Evolutionary conservation across 176 grass and related monocot species (phyloP), one percentile per base, ranked within the genome.

Genomic region (Ananas comosus): DNA sequence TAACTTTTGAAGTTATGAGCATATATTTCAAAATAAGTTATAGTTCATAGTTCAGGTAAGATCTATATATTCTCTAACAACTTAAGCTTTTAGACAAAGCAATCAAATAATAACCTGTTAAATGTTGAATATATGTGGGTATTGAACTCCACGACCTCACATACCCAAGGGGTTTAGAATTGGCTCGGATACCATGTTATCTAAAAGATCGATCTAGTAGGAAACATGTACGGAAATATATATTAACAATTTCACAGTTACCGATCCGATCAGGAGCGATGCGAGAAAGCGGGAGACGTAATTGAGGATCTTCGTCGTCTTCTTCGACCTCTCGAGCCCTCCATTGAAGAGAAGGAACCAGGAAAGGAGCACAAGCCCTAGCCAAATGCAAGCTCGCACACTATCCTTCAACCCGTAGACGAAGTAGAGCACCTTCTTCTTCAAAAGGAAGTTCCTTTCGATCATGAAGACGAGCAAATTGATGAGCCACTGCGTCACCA

Each of bases 371-470:
- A 93, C 81, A 25, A 92, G 79, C 3, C 52, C 72, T 5, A 99
- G 28, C 94, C 94, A 99, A 75, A 93, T 71, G 72, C 79, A 92
- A 64, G 85, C 80, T 65, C 86, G 89, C 25, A 90, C 85, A 63
- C 89, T 88, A 54, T 59, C 81, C 77, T 84, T 99, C 84, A 99
- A 79, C 0, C 94, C 94, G 61, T 88, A 89, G 51, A 90, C 89
- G 64, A 99, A 99, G 81, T 99, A 99, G 64, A 99, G 82, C 72
- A 99, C 94, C 69, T 93, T 99, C 77, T 89, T 88, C 50, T 80
- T 88, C 22, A 93, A 79, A 63, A 99, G 85, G 66, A 99, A 99
- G 80, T 99, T 99, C 67, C 79, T 88, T 81, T 99, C 94, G 49
- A 99, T 74, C 79, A 82, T 7, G 74, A 93, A 99, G 48, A 99